phyloP scores from a whole-genome alignment of 2,329 filamentous ascomycete genomes.

The Claviceps pusilla region DNA sequence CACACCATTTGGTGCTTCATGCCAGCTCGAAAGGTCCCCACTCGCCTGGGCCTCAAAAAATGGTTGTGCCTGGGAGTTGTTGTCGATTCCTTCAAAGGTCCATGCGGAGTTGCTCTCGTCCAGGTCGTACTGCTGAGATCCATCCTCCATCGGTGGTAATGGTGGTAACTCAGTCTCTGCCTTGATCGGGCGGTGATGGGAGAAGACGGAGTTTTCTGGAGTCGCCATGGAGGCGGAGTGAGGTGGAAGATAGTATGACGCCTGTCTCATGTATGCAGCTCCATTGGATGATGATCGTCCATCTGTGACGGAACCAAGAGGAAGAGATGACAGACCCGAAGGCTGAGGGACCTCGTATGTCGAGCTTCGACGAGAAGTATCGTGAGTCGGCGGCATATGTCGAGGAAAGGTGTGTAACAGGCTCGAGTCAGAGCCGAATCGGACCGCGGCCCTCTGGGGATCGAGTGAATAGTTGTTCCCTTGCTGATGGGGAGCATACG shows the following conservation, averaged over 20 bases:
- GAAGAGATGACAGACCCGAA: conserved; percentile 7
- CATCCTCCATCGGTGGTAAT: conserved; percentile 5
- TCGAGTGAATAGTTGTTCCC: conserved; percentile 13
- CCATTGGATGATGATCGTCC: conserved; percentile 4
- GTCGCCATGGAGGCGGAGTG: conserved; percentile 5
- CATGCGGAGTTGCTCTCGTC: conserved; percentile 7
- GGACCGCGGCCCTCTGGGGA: conserved; percentile 3
- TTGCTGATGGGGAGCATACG: conserved; percentile 4
- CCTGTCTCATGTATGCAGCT: conserved; percentile 1
- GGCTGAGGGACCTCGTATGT: conserved; percentile 8
- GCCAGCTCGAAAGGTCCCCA: conserved; percentile 3
- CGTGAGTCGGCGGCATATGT: conserved; percentile 11
- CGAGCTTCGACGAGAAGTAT: conserved; percentile 9
- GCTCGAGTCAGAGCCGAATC: conserved; percentile 8
- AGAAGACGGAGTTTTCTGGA: conserved; percentile 8
- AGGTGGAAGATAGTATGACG: conserved; percentile 9
- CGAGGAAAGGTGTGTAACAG: conserved; percentile 12
- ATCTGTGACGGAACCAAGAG: conserved; percentile 6
- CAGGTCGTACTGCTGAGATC: conserved; percentile 8
- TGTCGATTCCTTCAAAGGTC: conserved; percentile 7
- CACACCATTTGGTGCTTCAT: conserved; percentile 4
- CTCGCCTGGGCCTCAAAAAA: conserved; percentile 5
- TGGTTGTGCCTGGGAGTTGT: conserved; percentile 7
- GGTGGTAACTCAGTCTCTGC: conserved; percentile 6
- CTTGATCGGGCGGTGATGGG: conserved; percentile 10